Base-by-base conservation (phyloP, 2,329 filamentous ascomycete species). In the Paracorniculantispora psalliotae region DNA sequence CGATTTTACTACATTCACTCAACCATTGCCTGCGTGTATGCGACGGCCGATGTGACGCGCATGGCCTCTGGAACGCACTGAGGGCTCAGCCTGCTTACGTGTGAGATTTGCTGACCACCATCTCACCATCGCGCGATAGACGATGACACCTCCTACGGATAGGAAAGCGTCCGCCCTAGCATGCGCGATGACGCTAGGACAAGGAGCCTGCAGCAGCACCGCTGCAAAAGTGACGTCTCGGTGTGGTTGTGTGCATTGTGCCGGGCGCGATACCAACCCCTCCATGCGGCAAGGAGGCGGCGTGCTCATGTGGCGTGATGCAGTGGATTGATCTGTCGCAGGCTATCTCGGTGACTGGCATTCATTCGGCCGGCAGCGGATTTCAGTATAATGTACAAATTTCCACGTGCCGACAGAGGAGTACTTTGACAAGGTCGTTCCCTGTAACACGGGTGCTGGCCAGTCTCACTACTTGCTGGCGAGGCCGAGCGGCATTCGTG, bases 81-180 rank as follows among this genome's bases (percentile, higher is more conserved):
- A 25, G n/a, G 23, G 15, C n/a, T 43, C 4, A 17, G 23, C 25
- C 25, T 53, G 37, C 50, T 53, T 19, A 55, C 41, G 19, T 15
- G 52, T 55, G 52, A 44, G 41, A 46, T 55, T 53, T 55, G 52
- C 52, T 55, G 41, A 55, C 52, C 39, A 55, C 52, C 52, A 26
- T 26, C n/a, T 26, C 9, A 28, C n/a, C 51, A 54, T 54, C 26
- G 39, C 51, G 26, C 39, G 12, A 55, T 46, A 19, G 39, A 17
- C 52, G 52, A 35, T 55, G 41, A 8, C 26, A 46, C 52, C 52
- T 35, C 52, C 39, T 55, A 41, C 41, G 52, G 52, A 46, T 55
- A 37, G 52, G 30, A 13, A 13, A 54, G 26, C 39, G 10, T 53
- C 39, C 48, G 21, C 21, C 15, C 15, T 10, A 21, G 17, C 26